phyloP scores from a whole-genome alignment of 106 monocot genomes.

The Xerophyta viscosa region DNA sequence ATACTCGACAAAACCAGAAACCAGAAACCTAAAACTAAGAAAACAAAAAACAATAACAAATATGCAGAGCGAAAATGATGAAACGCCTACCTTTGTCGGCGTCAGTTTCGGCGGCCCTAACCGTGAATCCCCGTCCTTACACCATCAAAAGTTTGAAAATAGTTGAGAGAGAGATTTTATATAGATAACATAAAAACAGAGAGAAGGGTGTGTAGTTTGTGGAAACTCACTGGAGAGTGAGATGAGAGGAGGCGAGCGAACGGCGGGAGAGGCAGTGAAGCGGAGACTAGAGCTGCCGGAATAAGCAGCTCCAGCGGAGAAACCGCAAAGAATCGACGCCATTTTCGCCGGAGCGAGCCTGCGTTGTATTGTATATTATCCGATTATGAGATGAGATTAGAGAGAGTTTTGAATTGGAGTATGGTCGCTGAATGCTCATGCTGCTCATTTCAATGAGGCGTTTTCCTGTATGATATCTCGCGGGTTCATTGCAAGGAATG shows the following conservation, averaged over 20 bases:
- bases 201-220: not conserved
- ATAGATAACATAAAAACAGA: not conserved
- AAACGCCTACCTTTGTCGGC: constrained; percentile 47
- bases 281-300: not conserved
- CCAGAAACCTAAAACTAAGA: not conserved
- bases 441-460: too few species aligned
- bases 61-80: not conserved
- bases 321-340: too few species aligned
- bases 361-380: too few species aligned
- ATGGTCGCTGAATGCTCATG: too few species aligned
- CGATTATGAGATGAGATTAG: too few species aligned
- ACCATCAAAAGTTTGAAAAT: not conserved
- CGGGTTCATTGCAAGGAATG: too few species aligned
- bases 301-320: too few species aligned
- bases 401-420: too few species aligned
- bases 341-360: too few species aligned
- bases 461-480: too few species aligned
- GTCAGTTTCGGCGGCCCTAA: constrained; percentile 38
- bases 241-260: constrained; percentile 4
- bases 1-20: not conserved
- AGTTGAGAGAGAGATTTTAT: too few species aligned
- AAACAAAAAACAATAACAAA: not conserved
- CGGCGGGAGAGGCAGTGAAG: not conserved
- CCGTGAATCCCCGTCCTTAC: constrained; percentile 22
- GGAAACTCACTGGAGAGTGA: constrained; percentile 17